These are phyloP conservation scores for Colletotrichum acutatum DNA, from an alignment of 2,329 filamentous ascomycete genomes.

Conservation along the genomic window DNA sequence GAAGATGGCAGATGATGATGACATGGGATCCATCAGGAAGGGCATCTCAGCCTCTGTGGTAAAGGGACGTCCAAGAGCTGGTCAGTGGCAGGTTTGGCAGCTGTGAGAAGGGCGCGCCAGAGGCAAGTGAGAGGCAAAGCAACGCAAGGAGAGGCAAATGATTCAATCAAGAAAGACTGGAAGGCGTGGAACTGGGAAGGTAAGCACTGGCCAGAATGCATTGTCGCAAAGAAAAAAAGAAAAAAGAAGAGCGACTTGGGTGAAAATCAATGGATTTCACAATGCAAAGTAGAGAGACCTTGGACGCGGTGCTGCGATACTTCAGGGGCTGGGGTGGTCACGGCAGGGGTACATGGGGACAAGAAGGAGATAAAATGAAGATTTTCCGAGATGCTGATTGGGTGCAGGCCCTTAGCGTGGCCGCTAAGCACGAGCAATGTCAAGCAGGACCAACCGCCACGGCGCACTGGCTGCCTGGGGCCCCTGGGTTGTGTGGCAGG, in stretches of 20 bases:
- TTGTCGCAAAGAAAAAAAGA: conserved; percentile 18
- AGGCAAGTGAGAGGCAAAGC: neutral
- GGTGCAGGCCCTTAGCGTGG: conserved; percentile 46
- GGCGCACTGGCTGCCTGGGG: conserved; percentile 43
- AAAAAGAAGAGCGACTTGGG: neutral
- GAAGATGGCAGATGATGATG: conserved; percentile 21
- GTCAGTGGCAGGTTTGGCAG: too few species aligned
- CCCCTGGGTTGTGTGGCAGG: conserved; percentile 29
- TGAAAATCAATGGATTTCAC: neutral
- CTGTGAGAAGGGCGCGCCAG: neutral
- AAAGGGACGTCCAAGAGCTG: neutral
- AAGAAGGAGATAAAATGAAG: conserved; percentile 54
- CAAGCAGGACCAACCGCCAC: conserved; percentile 55
- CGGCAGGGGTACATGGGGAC: conserved; percentile 46
- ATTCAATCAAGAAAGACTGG: too few species aligned
- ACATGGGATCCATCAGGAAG: conserved; percentile 27
- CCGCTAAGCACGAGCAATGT: conserved; percentile 51
- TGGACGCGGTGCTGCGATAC: conserved; percentile 40
- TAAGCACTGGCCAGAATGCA: conserved; percentile 27
- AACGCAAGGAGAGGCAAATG: neutral
- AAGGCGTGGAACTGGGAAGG: too few species aligned
- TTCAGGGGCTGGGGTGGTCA: conserved; percentile 50
- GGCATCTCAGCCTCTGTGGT: neutral
- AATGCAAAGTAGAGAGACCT: conserved; percentile 23
- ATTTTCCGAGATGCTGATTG: conserved; percentile 49